Conservation (phyloP, 2,329 filamentous ascomycete species). For the Geosmithia flava region DNA sequence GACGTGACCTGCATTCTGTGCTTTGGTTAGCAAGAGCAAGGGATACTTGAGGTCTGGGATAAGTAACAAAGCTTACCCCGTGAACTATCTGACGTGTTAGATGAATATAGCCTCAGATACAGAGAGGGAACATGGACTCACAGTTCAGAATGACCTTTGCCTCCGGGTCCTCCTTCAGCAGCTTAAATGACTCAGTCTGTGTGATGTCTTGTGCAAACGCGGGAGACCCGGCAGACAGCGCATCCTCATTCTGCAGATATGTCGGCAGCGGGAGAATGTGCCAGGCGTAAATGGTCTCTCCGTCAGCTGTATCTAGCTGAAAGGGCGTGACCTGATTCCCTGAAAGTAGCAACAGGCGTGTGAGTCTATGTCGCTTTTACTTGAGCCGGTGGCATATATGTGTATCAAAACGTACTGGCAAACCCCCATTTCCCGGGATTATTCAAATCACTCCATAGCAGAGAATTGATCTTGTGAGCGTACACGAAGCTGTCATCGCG, state of each 20-base stretch:
- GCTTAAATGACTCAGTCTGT: conserved; percentile 42
- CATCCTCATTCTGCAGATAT: conserved; percentile 59
- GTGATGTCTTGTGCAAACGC: conserved; percentile 42
- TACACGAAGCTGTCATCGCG: conserved; percentile 80
- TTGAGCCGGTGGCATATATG: background rate
- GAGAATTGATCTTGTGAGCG: conserved; percentile 64
- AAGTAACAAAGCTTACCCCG: conserved; percentile 29
- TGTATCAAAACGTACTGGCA: conserved; percentile 41
- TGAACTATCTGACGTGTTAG: conserved; percentile 33
- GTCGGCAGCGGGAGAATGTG: conserved; percentile 72
- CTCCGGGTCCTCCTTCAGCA: conserved; percentile 51
- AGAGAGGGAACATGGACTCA: conserved; percentile 16
- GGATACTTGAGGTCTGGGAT: background rate
- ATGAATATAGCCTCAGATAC: background rate
- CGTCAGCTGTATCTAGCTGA: conserved; percentile 60
- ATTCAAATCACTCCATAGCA: conserved; percentile 60
- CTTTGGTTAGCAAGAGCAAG: conserved; percentile 14
- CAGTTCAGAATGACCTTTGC: conserved; percentile 53
- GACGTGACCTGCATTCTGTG: conserved; percentile 73
- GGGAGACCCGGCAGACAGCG: conserved; percentile 38
- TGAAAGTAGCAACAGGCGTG: conserved; percentile 16
- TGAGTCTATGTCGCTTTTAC: background rate
- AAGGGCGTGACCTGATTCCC: conserved; percentile 86
- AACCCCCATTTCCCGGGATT: conserved; percentile 78
- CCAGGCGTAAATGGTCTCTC: conserved; percentile 75